Evolutionary conservation across 1,284 basidiomycete genomes (phyloP).

Genomic region (Polyporus tsugae): DNA sequence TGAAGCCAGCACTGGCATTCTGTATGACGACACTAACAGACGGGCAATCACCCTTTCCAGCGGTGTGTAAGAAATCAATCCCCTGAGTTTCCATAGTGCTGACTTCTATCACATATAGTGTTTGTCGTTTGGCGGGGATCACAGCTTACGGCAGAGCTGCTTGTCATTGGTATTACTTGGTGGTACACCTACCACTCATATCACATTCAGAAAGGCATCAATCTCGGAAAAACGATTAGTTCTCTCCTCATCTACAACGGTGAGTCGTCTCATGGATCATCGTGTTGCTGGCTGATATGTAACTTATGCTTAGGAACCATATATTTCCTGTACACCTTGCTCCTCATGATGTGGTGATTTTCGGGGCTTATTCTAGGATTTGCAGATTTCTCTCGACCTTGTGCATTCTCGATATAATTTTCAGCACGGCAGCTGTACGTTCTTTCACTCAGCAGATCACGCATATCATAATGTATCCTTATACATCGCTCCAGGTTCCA

Average conservation of each 20-base stretch:
- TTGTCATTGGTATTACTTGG: not conserved
- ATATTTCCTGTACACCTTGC: not conserved
- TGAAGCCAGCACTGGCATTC: not conserved
- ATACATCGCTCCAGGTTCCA: not conserved
- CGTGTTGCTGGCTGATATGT: not conserved
- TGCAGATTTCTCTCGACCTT: not conserved
- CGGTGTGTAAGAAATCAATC: not conserved
- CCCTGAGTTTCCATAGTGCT: not conserved
- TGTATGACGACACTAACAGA: not conserved
- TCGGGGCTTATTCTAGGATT: no score
- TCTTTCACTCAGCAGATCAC: no score
- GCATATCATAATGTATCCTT: no score
- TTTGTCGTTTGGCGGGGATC: not conserved
- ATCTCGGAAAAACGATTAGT: not conserved
- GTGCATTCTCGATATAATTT: not conserved
- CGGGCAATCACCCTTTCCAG: not conserved
- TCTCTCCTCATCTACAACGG: constrained; percentile 5
- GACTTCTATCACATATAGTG: not conserved
- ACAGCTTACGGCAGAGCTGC: not conserved
- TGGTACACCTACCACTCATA: not conserved
- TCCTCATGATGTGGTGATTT: not conserved
- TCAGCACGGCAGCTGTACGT: not conserved
- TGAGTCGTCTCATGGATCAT: not conserved
- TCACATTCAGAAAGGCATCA: not conserved
- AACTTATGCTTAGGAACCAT: not conserved